Evolutionary conservation across 192 early-diverging fungal genomes (phyloP).

Genomic region (Coemansia sp.): DNA sequence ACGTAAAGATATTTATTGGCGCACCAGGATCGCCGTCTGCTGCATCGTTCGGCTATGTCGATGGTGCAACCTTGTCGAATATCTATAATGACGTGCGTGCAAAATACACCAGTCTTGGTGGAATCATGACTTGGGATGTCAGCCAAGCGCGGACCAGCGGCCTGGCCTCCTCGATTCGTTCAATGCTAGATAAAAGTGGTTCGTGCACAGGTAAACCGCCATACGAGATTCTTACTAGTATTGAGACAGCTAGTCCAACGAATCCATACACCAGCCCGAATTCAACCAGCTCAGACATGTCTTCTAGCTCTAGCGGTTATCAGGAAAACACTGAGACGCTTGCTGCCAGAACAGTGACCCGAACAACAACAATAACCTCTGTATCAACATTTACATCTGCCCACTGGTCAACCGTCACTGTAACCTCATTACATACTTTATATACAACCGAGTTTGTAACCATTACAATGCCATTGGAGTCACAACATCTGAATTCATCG

Average conservation of each 20-base stretch:
- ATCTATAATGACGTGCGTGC: conserved; percentile 52
- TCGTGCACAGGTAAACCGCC: conserved; percentile 12
- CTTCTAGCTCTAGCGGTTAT: neutral
- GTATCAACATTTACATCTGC: conserved; percentile 38
- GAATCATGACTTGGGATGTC: conserved; percentile 71
- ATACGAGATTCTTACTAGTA: neutral
- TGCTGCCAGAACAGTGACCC: conserved; percentile 17
- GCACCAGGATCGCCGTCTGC: conserved; percentile 59
- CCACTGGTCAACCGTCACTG: conserved; percentile 9
- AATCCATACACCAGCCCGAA: neutral
- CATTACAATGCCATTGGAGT: neutral
- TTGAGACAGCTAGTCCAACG: neutral
- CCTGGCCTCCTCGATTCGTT: conserved; percentile 29
- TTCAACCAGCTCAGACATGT: neutral
- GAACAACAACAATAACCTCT: conserved; percentile 30
- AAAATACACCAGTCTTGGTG: conserved; percentile 59
- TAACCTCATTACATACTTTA: conserved; percentile 17
- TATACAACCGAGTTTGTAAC: conserved; percentile 18
- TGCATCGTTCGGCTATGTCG: conserved; percentile 57
- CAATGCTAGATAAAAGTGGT: conserved; percentile 20
- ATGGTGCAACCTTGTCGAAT: conserved; percentile 22
- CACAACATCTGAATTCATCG: neutral
- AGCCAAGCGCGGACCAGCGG: conserved; percentile 46
- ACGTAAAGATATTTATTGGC: conserved; percentile 60
- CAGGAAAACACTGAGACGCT: neutral